Conservation (phyloP, 1,139 yeast genomes). For the Entelexis paramagnoliae region DNA sequence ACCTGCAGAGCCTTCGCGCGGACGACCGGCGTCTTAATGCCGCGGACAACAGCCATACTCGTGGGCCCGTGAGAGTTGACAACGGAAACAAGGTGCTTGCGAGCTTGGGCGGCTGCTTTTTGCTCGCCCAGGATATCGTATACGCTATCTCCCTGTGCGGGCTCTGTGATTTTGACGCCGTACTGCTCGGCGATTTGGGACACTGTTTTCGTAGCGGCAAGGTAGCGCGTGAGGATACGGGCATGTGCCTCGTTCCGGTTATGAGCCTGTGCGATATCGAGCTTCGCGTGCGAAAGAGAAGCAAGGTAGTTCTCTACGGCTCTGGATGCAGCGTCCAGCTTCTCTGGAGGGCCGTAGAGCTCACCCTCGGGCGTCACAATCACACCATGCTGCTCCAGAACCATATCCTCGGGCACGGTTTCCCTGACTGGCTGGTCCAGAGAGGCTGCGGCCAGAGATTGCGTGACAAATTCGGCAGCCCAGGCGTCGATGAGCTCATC, state of each 20-base stretch:
- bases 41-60: conserved; percentile 48
- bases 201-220: conserved; percentile 15
- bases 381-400: conserved; percentile 14
- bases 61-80: conserved; percentile 70
- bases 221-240: conserved; percentile 17
- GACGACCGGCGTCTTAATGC: conserved; percentile 56
- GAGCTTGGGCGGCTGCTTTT: conserved; percentile 42
- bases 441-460: not conserved
- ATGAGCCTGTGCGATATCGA: conserved; percentile 23
- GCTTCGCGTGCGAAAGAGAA: conserved; percentile 7
- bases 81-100: conserved; percentile 56
- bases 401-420: conserved; percentile 11
- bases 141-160: conserved; percentile 29
- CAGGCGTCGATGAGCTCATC: conserved; percentile 9
- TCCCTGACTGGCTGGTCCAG: not conserved
- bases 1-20: conserved; percentile 38
- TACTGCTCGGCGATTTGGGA: conserved; percentile 6
- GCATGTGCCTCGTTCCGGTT: conserved; percentile 22
- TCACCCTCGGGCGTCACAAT: conserved; percentile 8
- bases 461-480: conserved; percentile 9
- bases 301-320: conserved; percentile 11
- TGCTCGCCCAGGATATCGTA: conserved; percentile 40
- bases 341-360: conserved; percentile 20
- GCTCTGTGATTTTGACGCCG: conserved; percentile 16
- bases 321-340: conserved; percentile 16